phyloP scores from a whole-genome alignment of 352 stramenopile genomes.

The Globisporangium irregulare region DNA sequence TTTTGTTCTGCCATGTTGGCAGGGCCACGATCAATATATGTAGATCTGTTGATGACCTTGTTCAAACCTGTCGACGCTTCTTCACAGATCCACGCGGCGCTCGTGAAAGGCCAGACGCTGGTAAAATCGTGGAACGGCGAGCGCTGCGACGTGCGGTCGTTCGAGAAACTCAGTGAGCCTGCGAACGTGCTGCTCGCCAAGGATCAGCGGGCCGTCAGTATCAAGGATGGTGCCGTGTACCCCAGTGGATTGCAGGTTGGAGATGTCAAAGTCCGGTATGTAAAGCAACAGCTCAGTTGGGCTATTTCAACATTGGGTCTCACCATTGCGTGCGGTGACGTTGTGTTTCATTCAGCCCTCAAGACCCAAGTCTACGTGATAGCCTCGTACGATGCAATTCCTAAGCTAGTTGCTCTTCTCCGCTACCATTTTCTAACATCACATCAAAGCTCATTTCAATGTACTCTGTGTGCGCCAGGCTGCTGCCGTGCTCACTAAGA shows the following conservation, averaged over 20 bases:
- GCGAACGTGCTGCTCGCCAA: constrained; percentile 34
- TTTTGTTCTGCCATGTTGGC: neutral
- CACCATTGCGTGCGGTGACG: neutral
- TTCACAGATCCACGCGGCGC: constrained; percentile 27
- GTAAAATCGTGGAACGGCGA: constrained; percentile 59
- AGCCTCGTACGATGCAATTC: constrained; percentile 11
- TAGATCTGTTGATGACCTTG: neutral
- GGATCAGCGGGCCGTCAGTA: constrained; percentile 28
- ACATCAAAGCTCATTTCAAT: neutral
- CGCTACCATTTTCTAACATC: neutral
- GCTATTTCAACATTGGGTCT: neutral
- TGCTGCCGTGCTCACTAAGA: constrained; percentile 44
- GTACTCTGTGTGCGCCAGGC: constrained; percentile 16
- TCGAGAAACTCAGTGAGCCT: constrained; percentile 36
- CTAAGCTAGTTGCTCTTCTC: neutral
- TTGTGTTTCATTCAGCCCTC: constrained; percentile 10
- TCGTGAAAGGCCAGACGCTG: constrained; percentile 38
- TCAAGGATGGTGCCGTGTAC: constrained; percentile 16
- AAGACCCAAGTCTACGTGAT: constrained; percentile 1
- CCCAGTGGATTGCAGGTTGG: constrained; percentile 20
- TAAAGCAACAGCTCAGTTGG: neutral
- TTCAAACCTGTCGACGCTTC: neutral
- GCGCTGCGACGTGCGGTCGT: constrained; percentile 46
- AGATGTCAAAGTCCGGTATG: constrained; percentile 17
- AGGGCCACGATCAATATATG: neutral